These are phyloP conservation scores for Fusarium graminum DNA, from an alignment of 2,329 filamentous ascomycete genomes.

Conservation along the genomic window DNA sequence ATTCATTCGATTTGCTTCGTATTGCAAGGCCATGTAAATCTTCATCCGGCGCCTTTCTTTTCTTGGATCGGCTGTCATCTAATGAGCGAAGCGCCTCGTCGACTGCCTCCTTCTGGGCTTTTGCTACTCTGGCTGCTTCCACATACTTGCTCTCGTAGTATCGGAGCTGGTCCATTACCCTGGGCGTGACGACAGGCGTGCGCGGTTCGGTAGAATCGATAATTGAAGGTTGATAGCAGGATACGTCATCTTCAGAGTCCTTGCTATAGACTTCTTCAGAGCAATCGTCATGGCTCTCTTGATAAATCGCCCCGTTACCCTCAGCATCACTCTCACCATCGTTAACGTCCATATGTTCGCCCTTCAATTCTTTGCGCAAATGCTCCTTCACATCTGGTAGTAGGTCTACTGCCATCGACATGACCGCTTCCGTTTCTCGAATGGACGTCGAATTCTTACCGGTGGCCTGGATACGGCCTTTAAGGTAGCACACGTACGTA, in stretches of 20 bases:
- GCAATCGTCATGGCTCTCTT: background rate
- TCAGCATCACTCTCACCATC: background rate
- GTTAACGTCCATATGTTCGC: rapidly evolving
- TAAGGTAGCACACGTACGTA: background rate
- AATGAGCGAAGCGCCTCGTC: background rate
- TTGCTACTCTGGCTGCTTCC: rapidly evolving
- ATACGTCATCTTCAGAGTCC: background rate
- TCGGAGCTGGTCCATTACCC: rapidly evolving
- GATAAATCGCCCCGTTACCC: background rate
- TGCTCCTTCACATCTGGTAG: background rate
- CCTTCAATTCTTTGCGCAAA: background rate
- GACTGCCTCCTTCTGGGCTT: background rate
- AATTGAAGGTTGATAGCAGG: background rate
- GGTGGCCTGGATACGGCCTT: background rate
- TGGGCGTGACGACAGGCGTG: background rate
- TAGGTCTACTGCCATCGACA: conserved; percentile 13
- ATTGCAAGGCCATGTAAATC: background rate
- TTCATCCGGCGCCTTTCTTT: background rate
- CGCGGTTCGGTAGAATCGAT: background rate
- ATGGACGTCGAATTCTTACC: background rate
- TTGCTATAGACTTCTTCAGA: background rate
- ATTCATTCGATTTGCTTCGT: background rate
- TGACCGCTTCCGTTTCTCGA: background rate
- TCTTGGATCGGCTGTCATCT: rapidly evolving
- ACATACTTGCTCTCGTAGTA: background rate